A percentile compares a stretch with the other conserved stretches of the same genome.
phyloP scores from a whole-genome alignment of 257 asterid species.

The Catharanthus roseus region DNA sequence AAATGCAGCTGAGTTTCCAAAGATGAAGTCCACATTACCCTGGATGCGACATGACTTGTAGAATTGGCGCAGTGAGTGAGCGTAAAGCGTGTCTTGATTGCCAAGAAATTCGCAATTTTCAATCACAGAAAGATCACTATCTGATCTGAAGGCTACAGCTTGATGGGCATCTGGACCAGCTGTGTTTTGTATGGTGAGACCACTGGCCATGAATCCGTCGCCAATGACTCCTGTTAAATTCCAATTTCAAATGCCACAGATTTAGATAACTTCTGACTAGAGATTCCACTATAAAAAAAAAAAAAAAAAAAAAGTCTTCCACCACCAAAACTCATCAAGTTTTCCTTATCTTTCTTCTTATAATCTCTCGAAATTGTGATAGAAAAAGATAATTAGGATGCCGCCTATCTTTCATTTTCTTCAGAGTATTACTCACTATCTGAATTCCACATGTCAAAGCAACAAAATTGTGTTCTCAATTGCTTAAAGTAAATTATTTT shows the following conservation, averaged over 20 bases:
- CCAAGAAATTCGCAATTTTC: slow-evolving; percentile 34
- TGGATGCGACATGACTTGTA: slow-evolving; percentile 29
- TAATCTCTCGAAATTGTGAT: background rate
- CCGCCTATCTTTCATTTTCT: background rate
- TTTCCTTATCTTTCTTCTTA: background rate
- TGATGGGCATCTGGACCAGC: slow-evolving; percentile 36
- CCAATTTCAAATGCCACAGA: background rate
- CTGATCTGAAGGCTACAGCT: slow-evolving; percentile 37
- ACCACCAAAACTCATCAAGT: background rate
- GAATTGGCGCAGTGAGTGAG: slow-evolving; percentile 25
- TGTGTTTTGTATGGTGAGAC: slow-evolving; percentile 29
- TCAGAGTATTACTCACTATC: background rate
- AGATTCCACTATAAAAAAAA: background rate
- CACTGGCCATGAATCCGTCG: slow-evolving; percentile 41
- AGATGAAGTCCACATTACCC: slow-evolving; percentile 34
- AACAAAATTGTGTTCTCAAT: too few relatives aligned
- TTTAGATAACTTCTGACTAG: background rate
- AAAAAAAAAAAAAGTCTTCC: background rate
- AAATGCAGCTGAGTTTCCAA: slow-evolving; percentile 28
- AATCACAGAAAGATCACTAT: slow-evolving; percentile 26
- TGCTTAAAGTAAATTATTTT: too few relatives aligned
- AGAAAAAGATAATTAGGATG: background rate
- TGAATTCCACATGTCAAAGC: too few relatives aligned
- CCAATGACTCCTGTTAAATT: slow-evolving; percentile 24
- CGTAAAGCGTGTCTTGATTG: slow-evolving; percentile 33